Base-by-base conservation (phyloP, 805 yeast genomes). In the Candida sphagnicola region DNA sequence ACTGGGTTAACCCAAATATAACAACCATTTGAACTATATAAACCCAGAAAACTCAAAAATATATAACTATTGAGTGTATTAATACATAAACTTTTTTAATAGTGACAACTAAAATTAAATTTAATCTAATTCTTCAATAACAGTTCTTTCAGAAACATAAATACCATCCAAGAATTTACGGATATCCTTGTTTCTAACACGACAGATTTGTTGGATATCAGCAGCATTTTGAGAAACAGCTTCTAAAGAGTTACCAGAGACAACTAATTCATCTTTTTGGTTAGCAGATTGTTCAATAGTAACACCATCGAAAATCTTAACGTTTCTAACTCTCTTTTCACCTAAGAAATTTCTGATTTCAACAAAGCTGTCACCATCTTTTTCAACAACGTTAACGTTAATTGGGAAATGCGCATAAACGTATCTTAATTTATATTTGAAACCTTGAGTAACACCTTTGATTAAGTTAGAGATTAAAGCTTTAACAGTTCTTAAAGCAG, bases 321-420 rank as follows among this genome's bases (percentile, higher is more conserved):
- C 82, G 55, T 73, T 72, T 83, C 98, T 87, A 55, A 90, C 95
- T 75, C 88, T 81, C 85, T 89, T 93, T 81, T 93, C 98, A 78
- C 99, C 99, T 76, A 93, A 83, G 85, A 87, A 93, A 81, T 93
- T 93, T 87, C 98, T 90, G 80, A 93, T 90, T 80, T 93, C 98
- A 59, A 91, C 85, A 63, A 63, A 79, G 51, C 77, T 72, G 38
- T 67, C 59, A 57, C 85, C 87, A 44, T 91, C 91, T 62, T 78
- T 75, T 54, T 85, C 87, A 67, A 85, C 68, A 56, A 89, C 72
- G 80, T 90, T 91, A 57, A 93, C 96, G 77, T 93, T 93, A 77
- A 95, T 93, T 72, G 99, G 99, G 96, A 93, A 93, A 87, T 93
- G 99, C 83, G 99, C 99, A 70, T 91, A 95, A 53, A 93, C 99